Evolutionary conservation across 2,329 filamentous ascomycete species (phyloP), one percentile per base, ranked within the genome.

Genomic region (Penicillium hesseltinei): DNA sequence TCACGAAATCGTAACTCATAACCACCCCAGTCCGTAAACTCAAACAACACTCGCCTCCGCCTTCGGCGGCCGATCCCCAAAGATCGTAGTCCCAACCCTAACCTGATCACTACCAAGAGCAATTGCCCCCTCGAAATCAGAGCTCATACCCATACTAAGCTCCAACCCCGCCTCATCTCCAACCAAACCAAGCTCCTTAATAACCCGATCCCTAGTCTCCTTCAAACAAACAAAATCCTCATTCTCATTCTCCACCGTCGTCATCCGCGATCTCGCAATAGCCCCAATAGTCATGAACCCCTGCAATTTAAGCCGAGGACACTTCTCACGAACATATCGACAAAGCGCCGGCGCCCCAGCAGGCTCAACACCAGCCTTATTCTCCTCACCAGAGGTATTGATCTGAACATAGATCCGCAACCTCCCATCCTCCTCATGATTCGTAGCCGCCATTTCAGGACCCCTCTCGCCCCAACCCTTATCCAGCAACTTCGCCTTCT

Each of bases 111-210:
- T 97, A 0, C 94, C 94, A 79, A 91, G 79, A 13, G 75, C 77
- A 69, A 97, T 88, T 0, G 94, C 94, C 8, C 88, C 89, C 78
- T 96, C 92, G 73, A 93, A 99, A 75, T 99, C 94, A 69, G 91
- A 87, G 72, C 92, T 97, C 94, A 99, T 99, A 7, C 93, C 93
- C 93, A 99, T 99, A 75, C 92, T 97, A 75, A 97, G 75, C 79
- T 97, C 92, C 67, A 97, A 72, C 59, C 82, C 81, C n/a, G 78
- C 76, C 17, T 80, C 70, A 3, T 62, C 63, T 5, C 63, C 72
- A 17, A 78, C 71, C 40, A 85, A 65, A 0, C 80, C 84, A 51
- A 92, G 69, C 64, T 87, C 88, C 69, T 77, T 70, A 2, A 81
- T 84, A 2, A 97, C 85, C 15, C 84, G 74, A 72, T 95, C 89